phyloP scores from a whole-genome alignment of 1,139 yeast species.

The Pneumocystis sp. region DNA sequence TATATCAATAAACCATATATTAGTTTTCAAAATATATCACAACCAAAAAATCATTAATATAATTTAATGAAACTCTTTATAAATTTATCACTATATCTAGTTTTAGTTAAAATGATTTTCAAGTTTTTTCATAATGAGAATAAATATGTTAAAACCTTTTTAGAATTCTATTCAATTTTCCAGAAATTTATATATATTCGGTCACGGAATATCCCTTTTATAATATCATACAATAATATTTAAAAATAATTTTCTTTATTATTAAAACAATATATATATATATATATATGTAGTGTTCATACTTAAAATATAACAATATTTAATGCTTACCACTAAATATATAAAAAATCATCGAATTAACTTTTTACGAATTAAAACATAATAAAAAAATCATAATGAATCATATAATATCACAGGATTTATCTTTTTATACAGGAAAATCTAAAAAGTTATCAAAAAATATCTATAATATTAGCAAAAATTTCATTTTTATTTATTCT shows the following conservation, averaged over 20 bases:
- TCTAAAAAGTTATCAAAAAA: neutral
- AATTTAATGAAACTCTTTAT: no score
- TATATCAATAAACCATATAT: no score
- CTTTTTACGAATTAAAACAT: neutral
- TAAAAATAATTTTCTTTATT: no score
- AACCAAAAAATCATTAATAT: no score
- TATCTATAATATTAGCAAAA: neutral
- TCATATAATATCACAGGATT: neutral
- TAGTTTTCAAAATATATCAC: no score
- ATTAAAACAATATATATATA: no score
- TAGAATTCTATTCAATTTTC: neutral
- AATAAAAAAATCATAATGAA: neutral
- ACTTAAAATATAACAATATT: neutral
- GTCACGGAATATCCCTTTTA: neutral
- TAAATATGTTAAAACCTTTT: neutral
- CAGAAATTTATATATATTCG: no score
- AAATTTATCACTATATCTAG: neutral
- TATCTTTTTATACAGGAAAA: neutral
- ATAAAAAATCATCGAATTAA: neutral
- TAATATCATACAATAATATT: no score
- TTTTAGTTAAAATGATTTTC: no score
- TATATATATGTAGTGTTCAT: no score
- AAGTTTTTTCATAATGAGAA: no score
- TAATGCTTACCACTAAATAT: no score
- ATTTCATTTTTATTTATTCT: neutral